Evolutionary conservation across 805 yeast species (phyloP).

Genomic region (Yarrowia deformans): DNA sequence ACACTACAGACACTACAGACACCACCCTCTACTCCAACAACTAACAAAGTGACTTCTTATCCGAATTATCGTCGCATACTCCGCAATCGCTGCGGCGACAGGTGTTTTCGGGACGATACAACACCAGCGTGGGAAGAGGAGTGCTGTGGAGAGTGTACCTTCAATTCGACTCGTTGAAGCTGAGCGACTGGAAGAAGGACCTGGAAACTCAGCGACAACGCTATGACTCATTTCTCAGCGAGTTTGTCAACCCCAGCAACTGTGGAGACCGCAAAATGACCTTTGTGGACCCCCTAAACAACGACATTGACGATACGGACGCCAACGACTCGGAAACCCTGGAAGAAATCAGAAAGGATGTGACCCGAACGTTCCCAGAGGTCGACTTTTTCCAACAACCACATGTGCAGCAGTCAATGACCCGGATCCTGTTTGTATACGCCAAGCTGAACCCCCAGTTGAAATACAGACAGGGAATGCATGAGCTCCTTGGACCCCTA

Average conservation of each 20-base stretch:
- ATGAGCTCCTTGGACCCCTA: slow-evolving; percentile 60
- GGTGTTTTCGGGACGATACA: slow-evolving; percentile 30
- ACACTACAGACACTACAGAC: no score
- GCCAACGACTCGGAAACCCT: slow-evolving; percentile 41
- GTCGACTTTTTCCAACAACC: slow-evolving; percentile 47
- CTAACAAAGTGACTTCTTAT: slow-evolving; percentile 31
- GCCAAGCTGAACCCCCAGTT: slow-evolving; percentile 56
- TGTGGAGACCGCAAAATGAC: slow-evolving; percentile 9
- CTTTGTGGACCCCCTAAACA: slow-evolving; percentile 34
- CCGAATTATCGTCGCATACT: slow-evolving; percentile 18
- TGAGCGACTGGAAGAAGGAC: slow-evolving; percentile 23
- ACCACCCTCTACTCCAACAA: no score
- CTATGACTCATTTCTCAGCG: slow-evolving; percentile 23
- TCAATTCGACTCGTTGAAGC: slow-evolving; percentile 28
- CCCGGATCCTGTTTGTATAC: slow-evolving; percentile 58
- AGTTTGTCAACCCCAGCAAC: slow-evolving; percentile 30
- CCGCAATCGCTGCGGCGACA: slow-evolving; percentile 26
- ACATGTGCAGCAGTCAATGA: slow-evolving; percentile 47
- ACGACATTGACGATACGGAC: background rate
- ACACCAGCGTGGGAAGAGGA: slow-evolving; percentile 21
- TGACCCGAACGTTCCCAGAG: slow-evolving; percentile 51
- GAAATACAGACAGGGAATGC: slow-evolving; percentile 64
- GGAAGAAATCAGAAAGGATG: slow-evolving; percentile 48
- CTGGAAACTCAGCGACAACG: slow-evolving; percentile 5
- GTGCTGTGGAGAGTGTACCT: slow-evolving; percentile 33